Base-by-base conservation (phyloP, 345 rosid species). In the Citrus cavaleriei region DNA sequence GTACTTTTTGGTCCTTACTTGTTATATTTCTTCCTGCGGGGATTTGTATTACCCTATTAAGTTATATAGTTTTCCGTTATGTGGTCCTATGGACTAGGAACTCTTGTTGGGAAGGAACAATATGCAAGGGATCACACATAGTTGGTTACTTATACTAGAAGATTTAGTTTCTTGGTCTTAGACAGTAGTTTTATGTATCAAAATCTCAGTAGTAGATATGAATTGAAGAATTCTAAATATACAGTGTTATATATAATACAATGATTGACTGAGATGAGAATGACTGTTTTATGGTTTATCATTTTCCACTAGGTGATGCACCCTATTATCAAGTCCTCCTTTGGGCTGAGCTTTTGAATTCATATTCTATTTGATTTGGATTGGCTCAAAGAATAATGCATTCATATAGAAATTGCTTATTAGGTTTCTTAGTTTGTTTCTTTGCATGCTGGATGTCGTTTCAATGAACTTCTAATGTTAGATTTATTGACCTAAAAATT, bases 401-500 rank as follows among this genome's bases (percentile, higher is more conserved):
- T 37, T 63, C 35, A 5, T 13, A 19, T 54, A 28, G 27, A n/a
- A 27, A 28, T 76, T 38, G 14, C 37, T 70, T 81, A 49, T 7
- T 70, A 24, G 51, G 8, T 57, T 59, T 71, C 21, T 35, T n/a
- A 64, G 19, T 19, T 28, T 35, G 73, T 60, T 73, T 37, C 32
- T 46, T 51, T 0, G n/a, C 64, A 21, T n/a, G 58, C 72, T 28
- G 6, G 34, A 14, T 68, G 49, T 51, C 19, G 25, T 49, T 62
- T 28, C 6, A 2, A 61, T 42, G 40, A 49, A 51, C 62, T 28
- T 49, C 34, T 60, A 61, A 72, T 74, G 1, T 6, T 28, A 77
- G 10, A 73, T 70, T 55, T 27, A 69, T 58, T 68, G 32, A 63
- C 70, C 14, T 19, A 3, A 72, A 78, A 74, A 30, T 13, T 88